Percentiles rank a stretch among this genome's conserved stretches.
Evolutionary conservation across 83 land plant species (phyloP).

Genomic region (Isoetes engelmannii): DNA sequence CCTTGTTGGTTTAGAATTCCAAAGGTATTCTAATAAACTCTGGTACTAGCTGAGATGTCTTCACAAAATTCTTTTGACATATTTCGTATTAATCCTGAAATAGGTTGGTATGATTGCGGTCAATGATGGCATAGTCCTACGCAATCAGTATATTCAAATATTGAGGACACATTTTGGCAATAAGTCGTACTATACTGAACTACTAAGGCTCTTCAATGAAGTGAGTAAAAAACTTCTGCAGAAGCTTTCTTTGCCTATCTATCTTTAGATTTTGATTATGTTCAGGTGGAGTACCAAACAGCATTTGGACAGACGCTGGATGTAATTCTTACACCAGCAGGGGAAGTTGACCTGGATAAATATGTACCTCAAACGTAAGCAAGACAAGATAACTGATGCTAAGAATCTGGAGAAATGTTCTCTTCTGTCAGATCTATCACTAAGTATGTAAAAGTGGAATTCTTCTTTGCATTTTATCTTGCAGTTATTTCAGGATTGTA

Average conservation of each 20-base stretch:
- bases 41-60: not conserved
- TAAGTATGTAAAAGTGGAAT: not conserved
- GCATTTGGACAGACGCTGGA: slow-evolving; percentile 5
- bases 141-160: not conserved
- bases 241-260: not conserved
- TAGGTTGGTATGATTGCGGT: slow-evolving; percentile 6
- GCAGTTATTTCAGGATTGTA: slow-evolving; percentile 7
- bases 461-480: not conserved
- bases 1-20: not conserved
- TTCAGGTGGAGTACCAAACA: slow-evolving; percentile 4
- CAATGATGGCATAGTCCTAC: slow-evolving; percentile 4
- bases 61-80: not conserved
- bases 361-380: slow-evolving; percentile 5
- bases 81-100: not conserved
- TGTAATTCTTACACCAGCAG: slow-evolving; percentile 1
- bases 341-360: slow-evolving; percentile 6
- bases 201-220: slow-evolving; percentile 2
- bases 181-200: not conserved
- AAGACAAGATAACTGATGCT: too few relatives aligned
- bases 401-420: not conserved
- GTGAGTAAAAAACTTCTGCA: not conserved
- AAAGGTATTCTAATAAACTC: not conserved
- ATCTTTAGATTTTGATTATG: not conserved
- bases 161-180: not conserved
- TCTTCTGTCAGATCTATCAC: not conserved